Conservation (phyloP, 495 filamentous ascomycete genomes). For the Penicillium roqueforti region DNA sequence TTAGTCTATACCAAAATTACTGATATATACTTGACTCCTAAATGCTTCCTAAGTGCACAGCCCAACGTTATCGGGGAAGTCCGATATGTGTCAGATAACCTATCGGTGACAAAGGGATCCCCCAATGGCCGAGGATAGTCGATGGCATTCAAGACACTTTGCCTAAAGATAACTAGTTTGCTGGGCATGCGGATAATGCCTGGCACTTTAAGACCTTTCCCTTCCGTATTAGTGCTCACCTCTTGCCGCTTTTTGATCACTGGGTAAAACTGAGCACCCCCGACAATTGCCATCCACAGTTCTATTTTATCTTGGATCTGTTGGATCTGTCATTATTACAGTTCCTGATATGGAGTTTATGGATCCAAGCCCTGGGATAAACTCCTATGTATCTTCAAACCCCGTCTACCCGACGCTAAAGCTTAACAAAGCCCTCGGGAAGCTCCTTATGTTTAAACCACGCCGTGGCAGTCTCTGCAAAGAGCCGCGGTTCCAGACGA, state of each 20-base stretch:
- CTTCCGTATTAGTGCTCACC: too few relatives aligned
- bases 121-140: neutral
- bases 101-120: constrained; percentile 1
- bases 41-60: neutral
- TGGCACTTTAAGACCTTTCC: too few relatives aligned
- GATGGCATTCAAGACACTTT: neutral
- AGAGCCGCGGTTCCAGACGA: constrained; percentile 9
- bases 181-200: too few relatives aligned
- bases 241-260: too few relatives aligned
- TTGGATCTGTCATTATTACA: too few relatives aligned
- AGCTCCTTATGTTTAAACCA: constrained; percentile 9
- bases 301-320: too few relatives aligned
- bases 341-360: too few relatives aligned
- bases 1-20: constrained; percentile 11
- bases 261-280: too few relatives aligned
- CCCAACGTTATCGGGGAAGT: neutral
- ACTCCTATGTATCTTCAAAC: too few relatives aligned
- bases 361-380: too few relatives aligned
- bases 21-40: neutral
- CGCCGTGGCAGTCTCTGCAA: constrained; percentile 11
- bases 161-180: neutral
- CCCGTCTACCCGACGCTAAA: neutral
- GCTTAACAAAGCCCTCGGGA: constrained; percentile 15
- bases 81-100: neutral
- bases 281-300: too few relatives aligned